Evolutionary conservation across 768 basidiomycete species (phyloP).

Genomic region (Rossbeevera mucosa): DNA sequence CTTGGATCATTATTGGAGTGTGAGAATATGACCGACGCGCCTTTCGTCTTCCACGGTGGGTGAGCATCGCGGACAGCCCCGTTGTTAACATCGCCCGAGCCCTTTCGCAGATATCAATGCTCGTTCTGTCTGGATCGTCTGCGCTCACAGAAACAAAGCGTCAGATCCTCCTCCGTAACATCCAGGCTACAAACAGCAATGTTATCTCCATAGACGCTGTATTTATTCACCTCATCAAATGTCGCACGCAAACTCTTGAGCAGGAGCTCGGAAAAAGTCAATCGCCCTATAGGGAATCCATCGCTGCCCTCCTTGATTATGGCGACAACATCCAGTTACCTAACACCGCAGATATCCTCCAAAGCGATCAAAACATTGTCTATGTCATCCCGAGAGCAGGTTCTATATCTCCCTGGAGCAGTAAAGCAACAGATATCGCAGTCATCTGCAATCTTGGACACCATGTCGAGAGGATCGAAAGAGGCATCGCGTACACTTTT

Average conservation of each 20-base stretch:
- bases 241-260: conserved; percentile 42
- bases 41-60: conserved; percentile 11
- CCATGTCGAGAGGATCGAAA: conserved; percentile 77
- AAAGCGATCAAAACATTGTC: conserved; percentile 40
- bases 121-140: conserved; percentile 75
- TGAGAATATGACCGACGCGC: neutral
- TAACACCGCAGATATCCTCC: conserved; percentile 36
- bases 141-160: conserved; percentile 69
- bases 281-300: conserved; percentile 46
- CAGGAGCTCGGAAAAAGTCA: conserved; percentile 40
- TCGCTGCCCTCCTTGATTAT: conserved; percentile 75
- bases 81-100: neutral
- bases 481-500: conserved; percentile 72
- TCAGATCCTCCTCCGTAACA: conserved; percentile 54
- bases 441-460: conserved; percentile 74
- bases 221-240: conserved; percentile 82
- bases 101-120: conserved; percentile 52
- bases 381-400: conserved; percentile 83
- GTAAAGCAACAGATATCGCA: conserved; percentile 96
- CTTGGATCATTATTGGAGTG: conserved; percentile 9
- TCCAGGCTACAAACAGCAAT: conserved; percentile 49
- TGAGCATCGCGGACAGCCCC: conserved; percentile 7
- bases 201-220: conserved; percentile 74
- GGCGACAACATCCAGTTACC: conserved; percentile 67
- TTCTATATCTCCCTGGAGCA: conserved; percentile 98